Conservation (phyloP, 148 eudicot species). For the Rhododendron ferrugineum region DNA sequence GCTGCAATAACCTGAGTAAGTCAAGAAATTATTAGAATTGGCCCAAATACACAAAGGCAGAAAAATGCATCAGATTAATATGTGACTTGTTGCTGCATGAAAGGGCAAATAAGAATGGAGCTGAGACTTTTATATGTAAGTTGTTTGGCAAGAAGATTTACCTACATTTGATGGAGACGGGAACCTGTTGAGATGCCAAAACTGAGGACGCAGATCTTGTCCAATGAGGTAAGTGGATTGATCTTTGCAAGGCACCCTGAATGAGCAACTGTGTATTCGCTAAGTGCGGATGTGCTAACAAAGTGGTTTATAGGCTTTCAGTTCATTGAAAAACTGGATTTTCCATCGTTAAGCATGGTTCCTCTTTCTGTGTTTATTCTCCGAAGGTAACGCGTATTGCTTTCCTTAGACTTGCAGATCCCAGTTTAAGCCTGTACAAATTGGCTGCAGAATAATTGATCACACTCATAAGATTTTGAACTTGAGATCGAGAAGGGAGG, state of each 20-base stretch:
- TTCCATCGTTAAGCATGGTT: constrained; percentile 22
- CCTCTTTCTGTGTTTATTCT: constrained; percentile 34
- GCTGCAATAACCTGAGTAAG: constrained; percentile 24
- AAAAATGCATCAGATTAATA: neutral
- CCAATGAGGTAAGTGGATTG: constrained; percentile 31
- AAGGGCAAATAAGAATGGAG: too few species aligned
- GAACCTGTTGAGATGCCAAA: constrained; percentile 46
- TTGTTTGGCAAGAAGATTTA: too few species aligned
- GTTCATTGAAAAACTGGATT: constrained; percentile 33
- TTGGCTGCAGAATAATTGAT: constrained; percentile 12
- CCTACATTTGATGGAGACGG: too few species aligned
- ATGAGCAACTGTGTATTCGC: constrained; percentile 38
- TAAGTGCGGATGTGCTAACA: constrained; percentile 36
- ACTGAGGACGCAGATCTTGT: constrained; percentile 38
- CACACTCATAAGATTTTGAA: neutral
- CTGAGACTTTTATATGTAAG: too few species aligned
- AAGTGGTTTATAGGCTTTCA: constrained; percentile 37
- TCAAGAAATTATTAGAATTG: neutral
- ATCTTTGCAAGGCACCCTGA: constrained; percentile 42
- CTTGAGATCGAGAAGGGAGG: constrained; percentile 32
- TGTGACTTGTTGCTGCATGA: neutral
- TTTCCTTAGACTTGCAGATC: constrained; percentile 28
- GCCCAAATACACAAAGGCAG: neutral
- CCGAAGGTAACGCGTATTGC: constrained; percentile 40
- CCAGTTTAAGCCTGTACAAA: constrained; percentile 37